Percentiles rank a stretch among this genome's conserved stretches.
phyloP scores from a whole-genome alignment of 139 green algal genomes.

The Ostreobium quekettii region DNA sequence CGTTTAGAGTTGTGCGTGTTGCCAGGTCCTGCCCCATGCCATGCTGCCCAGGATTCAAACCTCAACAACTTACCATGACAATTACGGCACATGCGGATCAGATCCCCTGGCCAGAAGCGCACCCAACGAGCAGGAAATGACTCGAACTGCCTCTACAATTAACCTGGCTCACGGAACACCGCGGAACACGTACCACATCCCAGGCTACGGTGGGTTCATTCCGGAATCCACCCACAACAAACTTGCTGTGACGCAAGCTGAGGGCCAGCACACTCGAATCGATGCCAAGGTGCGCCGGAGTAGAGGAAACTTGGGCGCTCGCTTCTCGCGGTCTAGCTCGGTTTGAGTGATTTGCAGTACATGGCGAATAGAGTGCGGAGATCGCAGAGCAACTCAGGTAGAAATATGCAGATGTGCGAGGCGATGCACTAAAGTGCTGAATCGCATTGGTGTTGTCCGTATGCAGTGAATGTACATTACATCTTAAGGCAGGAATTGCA shows the following conservation, averaged over 20 bases:
- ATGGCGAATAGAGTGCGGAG: too few relatives aligned
- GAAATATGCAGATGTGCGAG: background rate
- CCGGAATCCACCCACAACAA: slow-evolving; percentile 13
- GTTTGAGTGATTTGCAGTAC: too few relatives aligned
- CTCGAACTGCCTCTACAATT: slow-evolving; percentile 4
- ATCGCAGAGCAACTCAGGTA: too few relatives aligned
- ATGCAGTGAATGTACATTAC: too few relatives aligned
- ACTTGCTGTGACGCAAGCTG: slow-evolving; percentile 2
- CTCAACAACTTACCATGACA: slow-evolving; percentile 9
- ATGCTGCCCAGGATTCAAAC: slow-evolving; percentile 7
- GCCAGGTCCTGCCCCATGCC: background rate
- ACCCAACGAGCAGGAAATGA: slow-evolving; percentile 15
- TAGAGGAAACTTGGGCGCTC: too few relatives aligned
- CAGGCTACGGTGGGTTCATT: slow-evolving; percentile 29
- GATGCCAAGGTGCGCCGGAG: slow-evolving; percentile 16
- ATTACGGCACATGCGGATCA: slow-evolving; percentile 16
- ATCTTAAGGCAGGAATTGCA: too few relatives aligned
- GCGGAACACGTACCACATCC: slow-evolving; percentile 20
- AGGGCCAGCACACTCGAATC: background rate
- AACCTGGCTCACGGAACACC: slow-evolving; percentile 23
- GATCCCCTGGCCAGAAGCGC: slow-evolving; percentile 22
- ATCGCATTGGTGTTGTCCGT: too few relatives aligned
- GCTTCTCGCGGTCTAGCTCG: too few relatives aligned
- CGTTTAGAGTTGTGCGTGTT: background rate
- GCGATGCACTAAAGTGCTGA: background rate